Evolutionary conservation across 129 eudicot species (phyloP), one percentile per base, ranked within the genome.

Genomic region (Helianthus tuberosus): DNA sequence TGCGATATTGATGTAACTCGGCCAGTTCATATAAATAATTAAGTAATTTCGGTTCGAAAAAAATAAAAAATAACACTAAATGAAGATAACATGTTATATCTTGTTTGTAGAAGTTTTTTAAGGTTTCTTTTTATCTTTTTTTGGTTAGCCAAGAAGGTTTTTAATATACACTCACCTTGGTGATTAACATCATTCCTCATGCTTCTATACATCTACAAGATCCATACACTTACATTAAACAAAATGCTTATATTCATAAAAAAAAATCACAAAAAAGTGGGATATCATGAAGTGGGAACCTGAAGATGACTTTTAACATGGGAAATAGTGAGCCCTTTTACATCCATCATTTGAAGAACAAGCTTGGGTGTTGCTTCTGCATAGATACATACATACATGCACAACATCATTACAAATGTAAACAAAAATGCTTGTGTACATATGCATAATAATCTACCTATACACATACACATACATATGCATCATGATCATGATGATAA

Each of bases 281-380:
- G 35, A 13, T 49, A 51, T 17, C 52, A 50, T 43, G 14, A 69
- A 16, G 41, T 43, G 20, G 25, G 13, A 47, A 68, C 98, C 96
- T 93, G 98, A 64, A 93, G 96, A 88, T 93, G 98, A 80, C 98
- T 93, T 88, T 93, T 93, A 73, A 93, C 98, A 88, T 93, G 98
- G 66, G 98, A 93, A 81, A 93, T 90, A 75, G 98, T 88, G 48
- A 93, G 91, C 50, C 98, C 98, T 81, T 89, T 88, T n/a, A 90
- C 96, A 83, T 90, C 96, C 98, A 93, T 93, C 81, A 84, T 39
- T 84, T 90, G 96, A 59, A 89, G 92, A 80, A 93, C 93, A 46
- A 90, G 88, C 81, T 93, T 93, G 8, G 98, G 98, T 49, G 98
- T 93, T 38, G 98, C 98, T 74, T 93, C 98, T 93, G n/a, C n/a